Conservation (phyloP, 768 basidiomycete genomes). For the Terana coerulea region DNA sequence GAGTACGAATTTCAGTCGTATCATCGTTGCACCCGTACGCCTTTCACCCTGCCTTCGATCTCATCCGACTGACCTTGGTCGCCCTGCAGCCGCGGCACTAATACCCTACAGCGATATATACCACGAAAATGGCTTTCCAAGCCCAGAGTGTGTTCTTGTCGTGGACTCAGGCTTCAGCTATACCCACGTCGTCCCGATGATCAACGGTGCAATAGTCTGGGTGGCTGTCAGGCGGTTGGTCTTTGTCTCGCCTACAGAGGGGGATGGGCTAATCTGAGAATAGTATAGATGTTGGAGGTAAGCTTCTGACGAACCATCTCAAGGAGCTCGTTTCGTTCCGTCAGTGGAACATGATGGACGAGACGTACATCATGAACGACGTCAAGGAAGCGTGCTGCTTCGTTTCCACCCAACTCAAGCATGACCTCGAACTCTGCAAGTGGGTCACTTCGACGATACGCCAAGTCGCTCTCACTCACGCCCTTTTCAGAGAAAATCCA, state of each 20-base stretch:
- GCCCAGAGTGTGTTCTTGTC: slow-evolving; percentile 76
- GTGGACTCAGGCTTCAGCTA: slow-evolving; percentile 94
- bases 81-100: slow-evolving; percentile 65
- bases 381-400: slow-evolving; percentile 91
- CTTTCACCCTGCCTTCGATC: background rate
- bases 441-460: slow-evolving; percentile 33
- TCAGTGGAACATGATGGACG: slow-evolving; percentile 99
- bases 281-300: slow-evolving; percentile 94
- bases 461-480: background rate
- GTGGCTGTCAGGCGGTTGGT: slow-evolving; percentile 73
- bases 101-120: slow-evolving; percentile 77
- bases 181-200: slow-evolving; percentile 85
- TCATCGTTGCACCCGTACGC: slow-evolving; percentile 77
- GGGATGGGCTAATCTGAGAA: too few relatives aligned
- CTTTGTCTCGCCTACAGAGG: slow-evolving; percentile 8
- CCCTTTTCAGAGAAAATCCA: slow-evolving; percentile 42
- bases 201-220: slow-evolving; percentile 74
- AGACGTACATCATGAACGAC: slow-evolving; percentile 90
- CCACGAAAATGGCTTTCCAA: slow-evolving; percentile 38
- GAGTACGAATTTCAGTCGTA: slow-evolving; percentile 92
- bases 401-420: slow-evolving; percentile 67
- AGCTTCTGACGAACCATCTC: slow-evolving; percentile 91
- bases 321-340: slow-evolving; percentile 93
- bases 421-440: slow-evolving; percentile 78
- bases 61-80: slow-evolving; percentile 5